These are phyloP conservation scores for Tuber indicum DNA, from an alignment of 495 filamentous ascomycete genomes.

Conservation along the genomic window DNA sequence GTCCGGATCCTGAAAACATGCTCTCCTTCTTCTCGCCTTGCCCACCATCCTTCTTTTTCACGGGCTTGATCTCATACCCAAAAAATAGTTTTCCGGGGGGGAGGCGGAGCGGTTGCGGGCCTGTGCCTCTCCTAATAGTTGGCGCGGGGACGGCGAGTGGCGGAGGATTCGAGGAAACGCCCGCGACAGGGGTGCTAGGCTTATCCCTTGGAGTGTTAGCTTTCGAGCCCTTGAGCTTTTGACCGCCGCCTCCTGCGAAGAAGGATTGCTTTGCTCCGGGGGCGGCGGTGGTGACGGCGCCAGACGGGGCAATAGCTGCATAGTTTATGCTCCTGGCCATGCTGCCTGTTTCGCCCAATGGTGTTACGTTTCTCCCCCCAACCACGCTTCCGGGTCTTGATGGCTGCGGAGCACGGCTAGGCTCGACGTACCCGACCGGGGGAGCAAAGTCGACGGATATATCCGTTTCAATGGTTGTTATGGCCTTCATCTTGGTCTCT, in stretches of 20 bases:
- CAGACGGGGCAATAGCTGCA: conserved; percentile 78
- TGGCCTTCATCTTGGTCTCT: conserved; percentile 62
- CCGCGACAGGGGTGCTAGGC: conserved; percentile 70
- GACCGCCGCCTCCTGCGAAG: conserved; percentile 65
- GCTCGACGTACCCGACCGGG: conserved; percentile 88
- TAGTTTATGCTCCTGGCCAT: conserved; percentile 99
- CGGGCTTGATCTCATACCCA: conserved; percentile 83
- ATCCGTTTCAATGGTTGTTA: conserved; percentile 94
- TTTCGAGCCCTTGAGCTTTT: conserved; percentile 73
- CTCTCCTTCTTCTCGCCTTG: conserved; percentile 59
- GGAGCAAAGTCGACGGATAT: conserved; percentile 91
- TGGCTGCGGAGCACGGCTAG: conserved; percentile 55
- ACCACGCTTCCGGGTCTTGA: conserved; percentile 53
- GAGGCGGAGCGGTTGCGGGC: conserved; percentile 79
- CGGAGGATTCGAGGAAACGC: conserved; percentile 56
- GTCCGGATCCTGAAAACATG: conserved; percentile 78
- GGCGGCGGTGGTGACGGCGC: conserved; percentile 56
- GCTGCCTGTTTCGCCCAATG: conserved; percentile 67
- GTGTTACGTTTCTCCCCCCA: conserved; percentile 43
- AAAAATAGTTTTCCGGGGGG: conserved; percentile 90
- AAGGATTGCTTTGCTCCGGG: conserved; percentile 55
- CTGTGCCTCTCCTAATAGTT: conserved; percentile 55
- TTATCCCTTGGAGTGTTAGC: conserved; percentile 70
- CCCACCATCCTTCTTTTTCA: conserved; percentile 69
- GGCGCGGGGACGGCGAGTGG: conserved; percentile 43